phyloP scores from a whole-genome alignment of 116 monocot species.

The Phalaenopsis hybrid region DNA sequence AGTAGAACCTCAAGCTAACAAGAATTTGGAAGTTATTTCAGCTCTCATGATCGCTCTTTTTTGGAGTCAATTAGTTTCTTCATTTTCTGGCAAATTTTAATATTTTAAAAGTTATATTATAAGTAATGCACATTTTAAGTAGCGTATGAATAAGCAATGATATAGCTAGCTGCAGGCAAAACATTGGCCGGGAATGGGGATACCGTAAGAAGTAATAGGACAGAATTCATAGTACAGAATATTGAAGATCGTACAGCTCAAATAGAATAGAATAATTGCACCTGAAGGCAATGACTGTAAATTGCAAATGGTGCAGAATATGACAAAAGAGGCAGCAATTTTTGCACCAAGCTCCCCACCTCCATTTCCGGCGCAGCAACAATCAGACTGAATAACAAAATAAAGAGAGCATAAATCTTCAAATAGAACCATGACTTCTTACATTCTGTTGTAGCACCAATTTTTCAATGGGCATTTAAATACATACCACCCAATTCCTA shows the following conservation, averaged over 20 bases:
- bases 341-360: slow-evolving; percentile 36
- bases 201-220: not conserved
- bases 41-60: too few relatives aligned
- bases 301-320: slow-evolving; percentile 89
- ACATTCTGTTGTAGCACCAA: not conserved
- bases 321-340: slow-evolving; percentile 72
- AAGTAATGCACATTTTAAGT: not conserved
- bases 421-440: not conserved
- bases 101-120: too few relatives aligned
- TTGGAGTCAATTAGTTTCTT: too few relatives aligned
- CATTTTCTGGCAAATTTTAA: too few relatives aligned
- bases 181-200: too few relatives aligned
- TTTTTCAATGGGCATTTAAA: too few relatives aligned
- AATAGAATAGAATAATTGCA: slow-evolving; percentile 8
- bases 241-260: not conserved
- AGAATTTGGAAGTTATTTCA: too few relatives aligned
- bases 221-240: not conserved
- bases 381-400: slow-evolving; percentile 58
- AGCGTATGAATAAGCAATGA: not conserved
- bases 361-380: slow-evolving; percentile 74
- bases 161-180: too few relatives aligned
- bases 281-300: slow-evolving; percentile 92
- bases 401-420: not conserved
- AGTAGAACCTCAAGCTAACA: too few relatives aligned
- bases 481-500: too few relatives aligned